Evolutionary conservation across 2,329 filamentous ascomycete species (phyloP), one percentile per base, ranked within the genome.

Genomic region (Daldinia sp.): DNA sequence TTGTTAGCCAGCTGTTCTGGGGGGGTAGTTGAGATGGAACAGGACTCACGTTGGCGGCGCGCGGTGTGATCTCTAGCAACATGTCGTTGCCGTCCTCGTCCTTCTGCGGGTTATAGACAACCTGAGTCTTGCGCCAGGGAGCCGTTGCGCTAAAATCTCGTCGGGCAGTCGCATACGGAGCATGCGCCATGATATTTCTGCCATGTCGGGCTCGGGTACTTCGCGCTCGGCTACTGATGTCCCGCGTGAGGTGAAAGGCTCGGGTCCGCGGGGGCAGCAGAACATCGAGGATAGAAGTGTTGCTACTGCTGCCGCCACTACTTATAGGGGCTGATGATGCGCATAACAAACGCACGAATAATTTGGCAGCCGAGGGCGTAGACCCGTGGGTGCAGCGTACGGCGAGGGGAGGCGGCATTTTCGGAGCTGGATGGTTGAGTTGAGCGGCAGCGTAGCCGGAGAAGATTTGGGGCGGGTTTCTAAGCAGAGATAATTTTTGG

Each of bases 51-150:
- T 91, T 87, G 39, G 91, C 89, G 37, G 94, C 94, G 49, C 94
- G 86, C 1, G 91, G 85, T 0, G 93, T 96, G 64, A 98, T 96
- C 55, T 90, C 89, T 21, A 99, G 83, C 70, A 81, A 81, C 88
- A 97, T 93, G 17, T 90, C 86, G n/a, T 92, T 90, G 23, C 94
- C 94, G 57, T 94, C 87, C 29, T 96, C 92, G 75, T 95, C 92
- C 58, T 84, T 84, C 69, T 90, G 87, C 0, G 93, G 91, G 74
- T 98, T 97, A 67, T 82, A 77, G 3, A 87, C 77, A 39, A 82
- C 82, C 27, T 77, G 76, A 0, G 87, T 89, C 61, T 77, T 78
- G 25, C 70, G 68, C 50, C 72, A 73, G 5, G 70, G 19, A 0
- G 73, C 32, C 1, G 82, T 78, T 17, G 75, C 74, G 23, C 78